These are phyloP conservation scores for Suillus subluteus DNA, from an alignment of 768 basidiomycete genomes.

Conservation along the genomic window DNA sequence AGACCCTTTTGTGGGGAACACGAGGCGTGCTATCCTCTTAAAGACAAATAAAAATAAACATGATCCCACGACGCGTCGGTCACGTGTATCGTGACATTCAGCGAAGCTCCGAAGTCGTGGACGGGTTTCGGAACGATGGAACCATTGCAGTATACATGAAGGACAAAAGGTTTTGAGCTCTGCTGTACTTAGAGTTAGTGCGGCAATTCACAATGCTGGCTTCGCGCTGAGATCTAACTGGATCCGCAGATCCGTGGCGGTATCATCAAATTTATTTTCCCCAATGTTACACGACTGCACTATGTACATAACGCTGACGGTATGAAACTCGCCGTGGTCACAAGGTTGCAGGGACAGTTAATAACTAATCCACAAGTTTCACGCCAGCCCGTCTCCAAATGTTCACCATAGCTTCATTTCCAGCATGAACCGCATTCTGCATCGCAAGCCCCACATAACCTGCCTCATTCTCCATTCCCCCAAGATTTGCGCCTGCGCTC, in stretches of 20 bases:
- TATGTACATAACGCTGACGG: not conserved
- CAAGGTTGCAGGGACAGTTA: not conserved
- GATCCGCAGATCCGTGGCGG: not conserved
- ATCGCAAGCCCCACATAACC: slow-evolving; percentile 58
- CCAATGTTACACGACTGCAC: not conserved
- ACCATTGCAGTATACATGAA: not conserved
- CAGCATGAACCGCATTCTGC: slow-evolving; percentile 38
- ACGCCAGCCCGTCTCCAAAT: slow-evolving; percentile 64
- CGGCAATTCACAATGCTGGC: not conserved
- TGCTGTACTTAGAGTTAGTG: not conserved
- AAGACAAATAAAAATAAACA: slow-evolving; percentile 2
- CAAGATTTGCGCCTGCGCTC: slow-evolving; percentile 74
- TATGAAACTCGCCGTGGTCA: not conserved
- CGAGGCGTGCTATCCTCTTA: slow-evolving; percentile 6
- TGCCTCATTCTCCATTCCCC: slow-evolving; percentile 62
- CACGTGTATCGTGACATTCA: slow-evolving; percentile 1
- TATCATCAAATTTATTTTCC: not conserved
- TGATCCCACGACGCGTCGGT: slow-evolving; percentile 9
- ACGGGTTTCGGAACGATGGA: not conserved
- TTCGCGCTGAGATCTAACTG: not conserved
- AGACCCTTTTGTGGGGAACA: slow-evolving; percentile 9
- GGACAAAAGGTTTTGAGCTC: not conserved
- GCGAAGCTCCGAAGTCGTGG: not conserved
- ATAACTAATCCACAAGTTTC: not conserved
- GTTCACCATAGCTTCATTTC: slow-evolving; percentile 47